Evolutionary conservation across 2,329 filamentous ascomycete genomes (phyloP), one percentile per base, ranked within the genome.

Genomic region (Leptographium wingfieldii): DNA sequence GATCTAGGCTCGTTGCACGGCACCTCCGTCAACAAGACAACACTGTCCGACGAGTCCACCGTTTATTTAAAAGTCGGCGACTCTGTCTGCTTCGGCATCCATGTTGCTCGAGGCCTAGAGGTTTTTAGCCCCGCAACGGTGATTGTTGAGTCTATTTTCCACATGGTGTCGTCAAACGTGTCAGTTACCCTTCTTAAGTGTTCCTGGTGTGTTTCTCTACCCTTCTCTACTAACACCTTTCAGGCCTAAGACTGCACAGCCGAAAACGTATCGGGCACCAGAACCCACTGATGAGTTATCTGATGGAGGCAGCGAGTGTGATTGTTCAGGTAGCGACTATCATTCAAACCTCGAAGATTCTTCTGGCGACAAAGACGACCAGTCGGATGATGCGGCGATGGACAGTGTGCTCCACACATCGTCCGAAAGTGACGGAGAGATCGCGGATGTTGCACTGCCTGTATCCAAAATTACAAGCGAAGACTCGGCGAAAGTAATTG

Each of bases 1-100:
- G 80, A 83, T 59, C 66, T 69, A 1, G 71, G 72, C 2, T 82
- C 80, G 0, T 73, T 82, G 2, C 80, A 83, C 61, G 80, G 80
- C 1, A 82, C 80, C 0, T 80, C 71, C 48, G 63, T 76, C 51
- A 80, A 78, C 59, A 65, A 69, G 2, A 60, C 59, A 0, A 63
- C 62, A 19, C 48, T 77, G 3, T 19, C 56, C 0, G 58, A 60
- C 1, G 57, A 67, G 7, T 49, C 66, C 2, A 19, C 38, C 0
- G 59, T 63, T 0, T 61, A 66, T 38, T 56, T 77, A 1, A 62
- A 63, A 4, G 63, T 68, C n/a, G 73, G 73, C 5, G 74, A 76
- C 61, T 57, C 56, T 1, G 43, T 77, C 54, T 67, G 67, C 10
- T 76, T 77, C 43, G 75, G 75, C 2, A 67, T 71, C 16, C 66